A percentile compares a stretch with the other conserved stretches of the same genome.
These are phyloP conservation scores for Blastobotrys indianensis DNA, from an alignment of 1,139 yeast species.

Conservation along the genomic window DNA sequence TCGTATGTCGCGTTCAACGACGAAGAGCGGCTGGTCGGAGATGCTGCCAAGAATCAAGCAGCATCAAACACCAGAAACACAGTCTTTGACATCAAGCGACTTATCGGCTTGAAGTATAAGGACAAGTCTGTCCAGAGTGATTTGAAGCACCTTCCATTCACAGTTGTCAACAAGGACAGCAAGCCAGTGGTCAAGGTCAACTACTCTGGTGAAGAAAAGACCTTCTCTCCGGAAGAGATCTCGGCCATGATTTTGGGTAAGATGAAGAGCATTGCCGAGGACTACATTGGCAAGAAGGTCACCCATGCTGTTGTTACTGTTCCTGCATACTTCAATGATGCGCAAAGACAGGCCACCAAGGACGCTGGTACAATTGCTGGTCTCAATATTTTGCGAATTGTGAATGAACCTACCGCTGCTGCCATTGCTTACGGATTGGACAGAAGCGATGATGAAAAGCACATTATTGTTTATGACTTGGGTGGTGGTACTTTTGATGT, in stretches of 20 bases:
- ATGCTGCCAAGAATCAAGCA: slow-evolving; percentile 96
- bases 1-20: slow-evolving; percentile 95
- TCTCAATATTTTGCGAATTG: slow-evolving; percentile 90
- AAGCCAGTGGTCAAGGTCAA: slow-evolving; percentile 88
- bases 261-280: slow-evolving; percentile 96
- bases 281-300: slow-evolving; percentile 78
- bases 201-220: slow-evolving; percentile 88
- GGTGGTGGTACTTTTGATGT: slow-evolving; percentile 99
- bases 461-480: slow-evolving; percentile 82
- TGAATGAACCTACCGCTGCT: slow-evolving; percentile 98
- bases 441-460: slow-evolving; percentile 63
- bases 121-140: slow-evolving; percentile 90
- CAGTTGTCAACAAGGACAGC: slow-evolving; percentile 77
- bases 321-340: slow-evolving; percentile 97
- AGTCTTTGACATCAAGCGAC: slow-evolving; percentile 84
- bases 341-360: slow-evolving; percentile 96
- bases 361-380: slow-evolving; percentile 98
- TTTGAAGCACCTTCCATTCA: slow-evolving; percentile 94
- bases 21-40: slow-evolving; percentile 92
- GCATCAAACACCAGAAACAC: slow-evolving; percentile 96
- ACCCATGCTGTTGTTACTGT: slow-evolving; percentile 95
- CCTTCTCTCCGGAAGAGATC: slow-evolving; percentile 93
- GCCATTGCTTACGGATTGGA: slow-evolving; percentile 97
- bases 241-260: slow-evolving; percentile 96
- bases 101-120: slow-evolving; percentile 85